A percentile compares a stretch with the other conserved stretches of the same genome.
phyloP scores from a whole-genome alignment of 2,329 filamentous ascomycete genomes.

The Teratosphaeria zuluensis region DNA sequence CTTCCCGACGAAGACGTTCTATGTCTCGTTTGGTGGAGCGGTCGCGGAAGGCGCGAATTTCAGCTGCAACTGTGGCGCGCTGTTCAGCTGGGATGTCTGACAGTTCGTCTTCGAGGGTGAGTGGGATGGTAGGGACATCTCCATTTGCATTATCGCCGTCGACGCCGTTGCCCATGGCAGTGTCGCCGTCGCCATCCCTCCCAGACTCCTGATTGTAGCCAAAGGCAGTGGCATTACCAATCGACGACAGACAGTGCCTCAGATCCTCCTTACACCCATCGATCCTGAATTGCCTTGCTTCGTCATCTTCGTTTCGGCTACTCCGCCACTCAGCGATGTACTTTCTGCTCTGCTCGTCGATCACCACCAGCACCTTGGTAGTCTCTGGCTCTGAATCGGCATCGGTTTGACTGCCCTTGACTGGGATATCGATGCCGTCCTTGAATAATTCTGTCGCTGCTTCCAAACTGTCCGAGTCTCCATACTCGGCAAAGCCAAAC shows the following conservation, averaged over 20 bases:
- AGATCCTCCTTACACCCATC: conserved; percentile 61
- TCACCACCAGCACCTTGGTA: conserved; percentile 40
- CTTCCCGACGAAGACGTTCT: conserved; percentile 77
- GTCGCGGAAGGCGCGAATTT: conserved; percentile 91
- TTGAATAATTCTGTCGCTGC: conserved; percentile 76
- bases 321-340: conserved; percentile 78
- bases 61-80: conserved; percentile 86
- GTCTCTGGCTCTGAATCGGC: conserved; percentile 34
- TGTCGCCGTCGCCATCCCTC: conserved; percentile 8
- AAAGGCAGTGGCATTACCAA: conserved; percentile 54
- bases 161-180: conserved; percentile 23
- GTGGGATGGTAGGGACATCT: conserved; percentile 81
- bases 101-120: conserved; percentile 77
- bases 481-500: conserved; percentile 94
- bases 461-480: conserved; percentile 78
- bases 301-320: conserved; percentile 49
- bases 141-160: conserved; percentile 50
- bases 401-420: conserved; percentile 39
- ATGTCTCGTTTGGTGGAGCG: conserved; percentile 79
- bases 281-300: conserved; percentile 55
- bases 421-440: conserved; percentile 66
- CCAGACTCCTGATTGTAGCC: conserved; percentile 13
- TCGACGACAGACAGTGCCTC: conserved; percentile 55
- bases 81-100: conserved; percentile 93
- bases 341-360: conserved; percentile 73